Base-by-base conservation (phyloP, 176 grass and related monocot species). In the Avena sativa region DNA sequence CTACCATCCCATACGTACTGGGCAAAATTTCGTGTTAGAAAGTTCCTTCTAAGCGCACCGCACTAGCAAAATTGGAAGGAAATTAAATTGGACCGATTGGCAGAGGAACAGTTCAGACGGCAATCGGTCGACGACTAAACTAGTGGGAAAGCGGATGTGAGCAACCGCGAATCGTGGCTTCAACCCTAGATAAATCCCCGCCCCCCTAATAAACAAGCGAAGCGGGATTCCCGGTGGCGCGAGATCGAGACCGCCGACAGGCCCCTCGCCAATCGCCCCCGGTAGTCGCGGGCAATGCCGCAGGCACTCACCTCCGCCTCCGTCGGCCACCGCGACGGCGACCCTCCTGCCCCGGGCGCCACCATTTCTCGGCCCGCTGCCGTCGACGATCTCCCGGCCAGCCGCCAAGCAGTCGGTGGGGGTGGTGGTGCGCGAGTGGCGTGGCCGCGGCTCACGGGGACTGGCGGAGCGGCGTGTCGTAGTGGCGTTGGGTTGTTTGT, bases 281-380 rank as follows among this genome's bases (percentile, higher is more conserved):
- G 6, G 40, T 43, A 43, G 6, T 69, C 79, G 55, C 32, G 47
- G 16, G 75, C 81, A 86, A 86, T 89, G 84, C 80, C 40, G 67
- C 21, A 16, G 17, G 23, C 23, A 15, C 80, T 91, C 84, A 93
- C 91, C 88, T 93, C 91, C 15, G 59, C 88, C 73, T 50, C 82
- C 78, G 73, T 25, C 21, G 91, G 91, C 91, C 91, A 93, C 40
- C 80, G 76, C 68, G 80, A 40, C 36, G 78, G 44, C 66, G 63
- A 2, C 34, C 84, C 82, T 71, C 71, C 78, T 38, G 61, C 85
- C 4, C 57, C 78, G 9, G 91, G 67, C 58, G 67, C 88, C 71
- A 85, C 88, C 88, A 88, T 93, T 75, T 51, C 81, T 20, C 76
- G 40, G 6, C 12, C 68, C 53, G 77, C 17, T 13, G 78, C 0